Evolutionary conservation across 75 land plant genomes (phyloP).

Genomic region (Isoetes taiwanensis): DNA sequence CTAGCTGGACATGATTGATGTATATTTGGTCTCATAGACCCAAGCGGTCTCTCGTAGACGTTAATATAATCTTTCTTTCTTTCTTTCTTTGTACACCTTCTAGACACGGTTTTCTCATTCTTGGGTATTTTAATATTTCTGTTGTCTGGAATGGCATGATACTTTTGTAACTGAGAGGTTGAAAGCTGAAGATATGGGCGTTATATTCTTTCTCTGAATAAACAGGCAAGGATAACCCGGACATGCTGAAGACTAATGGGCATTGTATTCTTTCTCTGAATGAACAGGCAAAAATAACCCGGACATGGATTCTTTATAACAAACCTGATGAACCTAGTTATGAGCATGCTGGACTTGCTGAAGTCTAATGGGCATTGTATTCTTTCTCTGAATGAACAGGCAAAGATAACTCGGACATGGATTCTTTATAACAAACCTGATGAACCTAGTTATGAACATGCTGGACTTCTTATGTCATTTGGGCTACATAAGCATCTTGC

Average conservation of each 20-base stretch:
- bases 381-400: slow-evolving; percentile 31
- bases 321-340: slow-evolving; percentile 3
- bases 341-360: not conserved
- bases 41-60: too few species aligned
- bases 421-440: slow-evolving; percentile 83
- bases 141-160: too few species aligned
- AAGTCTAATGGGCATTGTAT: not conserved
- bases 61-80: too few species aligned
- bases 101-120: too few species aligned
- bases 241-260: not conserved
- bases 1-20: too few species aligned
- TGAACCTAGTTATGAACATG: slow-evolving; percentile 73
- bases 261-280: too few species aligned
- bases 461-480: slow-evolving; percentile 83
- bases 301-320: not conserved
- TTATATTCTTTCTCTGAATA: too few species aligned
- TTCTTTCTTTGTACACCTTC: too few species aligned
- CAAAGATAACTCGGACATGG: slow-evolving; percentile 93
- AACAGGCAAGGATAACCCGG: not conserved
- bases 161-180: too few species aligned
- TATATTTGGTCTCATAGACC: too few species aligned
- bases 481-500: slow-evolving; percentile 86
- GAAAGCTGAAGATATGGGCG: too few species aligned
- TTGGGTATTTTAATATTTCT: too few species aligned
- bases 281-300: not conserved